Evolutionary conservation across 106 monocot genomes (phyloP).

Genomic region (Dioscorea alata): DNA sequence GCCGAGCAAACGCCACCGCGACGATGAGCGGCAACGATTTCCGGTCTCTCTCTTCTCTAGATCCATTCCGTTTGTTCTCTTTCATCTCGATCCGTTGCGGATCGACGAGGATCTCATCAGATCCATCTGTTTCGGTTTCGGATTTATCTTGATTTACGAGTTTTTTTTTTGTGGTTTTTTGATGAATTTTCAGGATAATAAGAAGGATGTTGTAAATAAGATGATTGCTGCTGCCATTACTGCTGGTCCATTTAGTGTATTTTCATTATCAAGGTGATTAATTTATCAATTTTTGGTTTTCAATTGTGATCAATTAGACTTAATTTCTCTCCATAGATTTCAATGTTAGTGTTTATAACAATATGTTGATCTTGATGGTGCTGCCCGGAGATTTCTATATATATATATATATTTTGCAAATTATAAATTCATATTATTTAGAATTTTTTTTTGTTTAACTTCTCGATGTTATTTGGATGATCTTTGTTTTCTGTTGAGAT

Average conservation of each 20-base stretch:
- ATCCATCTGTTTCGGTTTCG: not conserved
- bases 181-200: slow-evolving; percentile 62
- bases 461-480: too few species aligned
- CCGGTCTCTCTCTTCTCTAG: slow-evolving; percentile 18
- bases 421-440: too few species aligned
- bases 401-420: too few species aligned
- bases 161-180: not conserved
- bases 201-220: slow-evolving; percentile 99
- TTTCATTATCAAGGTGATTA: too few species aligned
- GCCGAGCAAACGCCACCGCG: not conserved
- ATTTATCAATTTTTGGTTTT: too few species aligned
- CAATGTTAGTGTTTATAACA: too few species aligned
- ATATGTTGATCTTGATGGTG: too few species aligned
- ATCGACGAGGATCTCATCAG: slow-evolving; percentile 3
- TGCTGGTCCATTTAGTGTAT: slow-evolving; percentile 1
- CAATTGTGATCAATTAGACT: too few species aligned
- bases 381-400: too few species aligned
- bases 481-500: too few species aligned
- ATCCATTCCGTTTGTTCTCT: not conserved
- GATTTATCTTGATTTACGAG: not conserved
- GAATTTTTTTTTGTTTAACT: too few species aligned
- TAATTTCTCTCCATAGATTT: too few species aligned
- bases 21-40: slow-evolving; percentile 97
- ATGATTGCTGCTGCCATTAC: slow-evolving; percentile 99
- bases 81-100: not conserved